Base-by-base conservation (phyloP, 2,329 filamentous ascomycete genomes). In the Diaporthe batatas region DNA sequence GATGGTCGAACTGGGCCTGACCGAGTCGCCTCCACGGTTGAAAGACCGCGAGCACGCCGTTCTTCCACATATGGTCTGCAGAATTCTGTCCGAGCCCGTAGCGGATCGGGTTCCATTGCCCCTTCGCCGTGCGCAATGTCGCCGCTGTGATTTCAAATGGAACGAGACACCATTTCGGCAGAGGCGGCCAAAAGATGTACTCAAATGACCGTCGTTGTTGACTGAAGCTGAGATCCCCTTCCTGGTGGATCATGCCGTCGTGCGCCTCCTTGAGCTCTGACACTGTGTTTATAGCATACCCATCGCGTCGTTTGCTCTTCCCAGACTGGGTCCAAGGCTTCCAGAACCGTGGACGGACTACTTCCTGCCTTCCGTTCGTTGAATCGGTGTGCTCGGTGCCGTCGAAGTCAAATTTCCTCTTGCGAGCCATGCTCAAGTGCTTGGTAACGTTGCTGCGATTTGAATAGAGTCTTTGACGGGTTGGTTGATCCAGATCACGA, bases 341-440 rank as follows among this genome's bases (percentile, higher is more conserved):
- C 68, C 68, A 70, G 54, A 70, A 70, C 42, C 51, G 59, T 51
- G 68, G 68, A 7, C 68, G 68, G n/a, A 59, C 54, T 14, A 51
- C 23, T 25, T 70, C 54, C 23, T 29, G 29, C 6, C 12, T 51
- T 25, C 44, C 12, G 1, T 21, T n/a, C 1, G 21, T 16, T 29
- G 16, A 42, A 3, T 14, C n/a, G 21, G 6, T 23, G 6, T 21
- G 14, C 51, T n/a, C 44, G 4, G 6, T n/a, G 21, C 51, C 44
- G 16, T 65, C 62, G 12, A 51, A 6, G 18, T 51, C 62, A 25
- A 36, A 14, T 8, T 25, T 65, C 11, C 62, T 65, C 62, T 65
- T 65, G 1, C 62, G 44, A 16, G 29, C 10, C 62, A 36, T 65
- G 11, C n/a, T n/a, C n/a, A n/a, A n/a, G n/a, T n/a, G n/a, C 12